Percentiles rank a stretch among this genome's conserved stretches.
These are phyloP conservation scores for Hibiscus trionum DNA, from an alignment of 345 rosid genomes.

Conservation along the genomic window DNA sequence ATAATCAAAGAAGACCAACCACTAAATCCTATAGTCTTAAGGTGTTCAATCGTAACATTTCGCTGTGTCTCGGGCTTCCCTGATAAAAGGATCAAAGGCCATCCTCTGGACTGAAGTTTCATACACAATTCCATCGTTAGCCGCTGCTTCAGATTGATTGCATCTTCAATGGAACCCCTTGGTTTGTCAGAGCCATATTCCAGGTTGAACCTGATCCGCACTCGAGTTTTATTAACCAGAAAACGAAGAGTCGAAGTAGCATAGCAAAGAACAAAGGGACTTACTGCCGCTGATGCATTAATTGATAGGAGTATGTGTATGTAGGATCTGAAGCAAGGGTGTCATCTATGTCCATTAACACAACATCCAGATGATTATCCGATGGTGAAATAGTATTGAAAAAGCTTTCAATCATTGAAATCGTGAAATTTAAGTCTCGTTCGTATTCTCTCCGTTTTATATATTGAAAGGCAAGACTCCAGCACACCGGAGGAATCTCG, in stretches of 20 bases:
- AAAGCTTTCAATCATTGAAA: conserved; percentile 36
- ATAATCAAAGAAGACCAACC: conserved; percentile 59
- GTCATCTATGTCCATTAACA: conserved; percentile 64
- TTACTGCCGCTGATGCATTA: conserved; percentile 40
- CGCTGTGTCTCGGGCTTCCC: conserved; percentile 36
- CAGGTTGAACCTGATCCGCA: conserved; percentile 24
- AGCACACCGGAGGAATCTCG: conserved; percentile 49
- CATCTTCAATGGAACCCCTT: conserved; percentile 34
- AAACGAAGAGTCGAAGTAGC: not conserved
- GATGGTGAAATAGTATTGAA: conserved; percentile 31
- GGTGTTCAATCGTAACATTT: conserved; percentile 29
- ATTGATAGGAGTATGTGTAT: not conserved
- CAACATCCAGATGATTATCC: conserved; percentile 33
- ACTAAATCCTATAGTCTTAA: conserved; percentile 46
- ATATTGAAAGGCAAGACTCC: conserved; percentile 34
- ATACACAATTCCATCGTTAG: conserved; percentile 32
- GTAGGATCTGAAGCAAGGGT: conserved; percentile 22
- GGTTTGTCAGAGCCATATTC: conserved; percentile 6
- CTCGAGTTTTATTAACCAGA: not conserved
- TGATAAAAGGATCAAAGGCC: conserved; percentile 53
- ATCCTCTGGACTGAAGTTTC: conserved; percentile 49
- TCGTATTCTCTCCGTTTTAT: conserved; percentile 39
- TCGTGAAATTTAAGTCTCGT: conserved; percentile 45
- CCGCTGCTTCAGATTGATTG: conserved; percentile 29
- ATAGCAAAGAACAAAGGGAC: not conserved